Evolutionary conservation across 2,329 filamentous ascomycete genomes (phyloP), one percentile per base, ranked within the genome.

Genomic region (Neofusicoccum cordaticola): DNA sequence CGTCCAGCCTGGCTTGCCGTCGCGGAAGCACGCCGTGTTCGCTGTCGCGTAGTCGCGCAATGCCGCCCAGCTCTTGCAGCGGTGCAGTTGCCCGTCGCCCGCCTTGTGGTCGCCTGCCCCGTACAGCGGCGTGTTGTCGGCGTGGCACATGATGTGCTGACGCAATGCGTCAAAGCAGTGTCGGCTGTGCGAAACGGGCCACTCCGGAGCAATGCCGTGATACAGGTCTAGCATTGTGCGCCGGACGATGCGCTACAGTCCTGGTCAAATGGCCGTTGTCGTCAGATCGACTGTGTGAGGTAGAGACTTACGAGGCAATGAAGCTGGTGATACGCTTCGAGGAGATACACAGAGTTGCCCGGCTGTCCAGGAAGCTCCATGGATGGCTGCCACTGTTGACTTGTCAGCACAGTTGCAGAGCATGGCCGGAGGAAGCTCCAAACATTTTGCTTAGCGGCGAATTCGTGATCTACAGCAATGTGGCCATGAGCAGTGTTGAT

Each of bases 261-360:
- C 4, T 8, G 15, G 37, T 58, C 27, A 45, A 34, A 7, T 7
- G 9, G 53, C 3, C 45, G 6, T 39, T 34, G n/a, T n/a, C 12
- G 17, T 11, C 1, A 31, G 27, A 31, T 31, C 15, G 2, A 44
- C 5, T 35, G 8, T 51, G 15, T 13, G 13, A 0, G 2, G 11
- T 42, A 3, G 22, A 17, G 15, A 42, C 53, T 58, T 58, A 58
- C 53, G 22, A 58, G 42, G 19, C 53, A 58, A 19, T 58, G 37
- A 12, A 58, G 53, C 37, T 58, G 53, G 44, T 58, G 53, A 17
- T 58, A 58, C 53, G 53, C 37, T 19, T 58, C 39, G 13, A 58
- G 27, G 27, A 58, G 53, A 19, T 58, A 58, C 53, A 58, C n/a
- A 19, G 19, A 19, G 17, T 58, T 58, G 15, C 8, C 53, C 2